These are phyloP conservation scores for Helotiales sp. DNA, from an alignment of 2,329 filamentous ascomycete species.

Conservation along the genomic window DNA sequence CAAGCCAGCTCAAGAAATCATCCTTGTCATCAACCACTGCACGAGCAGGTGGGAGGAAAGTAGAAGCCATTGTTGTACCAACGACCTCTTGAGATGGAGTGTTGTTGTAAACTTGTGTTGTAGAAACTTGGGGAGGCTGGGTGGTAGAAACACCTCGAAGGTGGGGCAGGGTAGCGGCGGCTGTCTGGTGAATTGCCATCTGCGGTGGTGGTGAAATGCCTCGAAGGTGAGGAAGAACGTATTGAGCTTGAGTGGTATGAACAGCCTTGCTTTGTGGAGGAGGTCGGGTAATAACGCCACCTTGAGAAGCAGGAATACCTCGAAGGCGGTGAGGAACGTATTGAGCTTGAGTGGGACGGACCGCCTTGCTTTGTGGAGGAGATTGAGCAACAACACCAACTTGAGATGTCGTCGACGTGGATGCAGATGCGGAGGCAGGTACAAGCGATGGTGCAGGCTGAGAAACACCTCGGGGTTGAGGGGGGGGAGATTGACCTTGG, in stretches of 20 bases:
- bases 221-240: constrained; percentile 2
- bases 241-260: neutral
- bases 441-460: too few relatives aligned
- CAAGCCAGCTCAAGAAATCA: constrained; percentile 2
- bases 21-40: neutral
- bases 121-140: neutral
- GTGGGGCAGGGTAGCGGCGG: neutral
- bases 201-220: neutral
- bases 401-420: too few relatives aligned
- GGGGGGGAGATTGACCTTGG: too few relatives aligned
- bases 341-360: neutral
- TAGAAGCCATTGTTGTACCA: neutral
- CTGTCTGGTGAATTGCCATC: neutral
- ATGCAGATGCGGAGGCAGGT: too few relatives aligned
- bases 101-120: neutral
- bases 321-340: neutral
- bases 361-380: neutral
- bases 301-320: neutral
- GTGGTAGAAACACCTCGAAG: neutral
- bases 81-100: neutral
- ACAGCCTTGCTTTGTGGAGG: too few relatives aligned
- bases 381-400: neutral
- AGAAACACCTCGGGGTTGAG: too few relatives aligned
- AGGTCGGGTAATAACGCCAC: too few relatives aligned
- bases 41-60: neutral